phyloP scores from a whole-genome alignment of 352 stramenopile species.

The Thalassiosira hispida region DNA sequence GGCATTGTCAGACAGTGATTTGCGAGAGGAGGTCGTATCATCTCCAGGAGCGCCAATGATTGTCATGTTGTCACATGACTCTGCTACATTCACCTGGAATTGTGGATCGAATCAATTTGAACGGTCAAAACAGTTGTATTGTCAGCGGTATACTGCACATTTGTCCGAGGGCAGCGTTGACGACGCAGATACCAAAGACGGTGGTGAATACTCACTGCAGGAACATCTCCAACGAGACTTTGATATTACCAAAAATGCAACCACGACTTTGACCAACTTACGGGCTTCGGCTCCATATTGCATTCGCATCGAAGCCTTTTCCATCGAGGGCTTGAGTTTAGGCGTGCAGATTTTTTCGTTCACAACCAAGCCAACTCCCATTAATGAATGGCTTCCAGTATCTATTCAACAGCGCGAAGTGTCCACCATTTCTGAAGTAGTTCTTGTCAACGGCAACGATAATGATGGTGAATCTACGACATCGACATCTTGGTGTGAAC shows the following conservation, averaged over 20 bases:
- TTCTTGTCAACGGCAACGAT: slow-evolving; percentile 1
- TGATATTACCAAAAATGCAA: slow-evolving; percentile 19
- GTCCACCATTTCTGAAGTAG: neutral
- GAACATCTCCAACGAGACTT: slow-evolving; percentile 14
- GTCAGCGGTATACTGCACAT: slow-evolving; percentile 23
- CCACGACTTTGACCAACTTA: slow-evolving; percentile 16
- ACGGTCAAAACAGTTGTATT: slow-evolving; percentile 30
- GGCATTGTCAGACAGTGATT: neutral
- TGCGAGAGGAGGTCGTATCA: neutral
- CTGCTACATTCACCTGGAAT: slow-evolving; percentile 32
- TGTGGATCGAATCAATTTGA: slow-evolving; percentile 2
- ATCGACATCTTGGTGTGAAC: slow-evolving; percentile 37
- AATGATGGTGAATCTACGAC: slow-evolving; percentile 4
- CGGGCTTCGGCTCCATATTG: slow-evolving; percentile 30
- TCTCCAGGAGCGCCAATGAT: neutral
- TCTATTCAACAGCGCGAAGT: slow-evolving; percentile 7
- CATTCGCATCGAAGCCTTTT: slow-evolving; percentile 39
- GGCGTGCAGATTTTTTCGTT: slow-evolving; percentile 13
- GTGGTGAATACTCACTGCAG: slow-evolving; percentile 6
- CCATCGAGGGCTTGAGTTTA: slow-evolving; percentile 19
- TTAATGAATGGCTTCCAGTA: slow-evolving; percentile 38
- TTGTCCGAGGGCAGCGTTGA: neutral
- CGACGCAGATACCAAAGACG: neutral
- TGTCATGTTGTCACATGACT: slow-evolving; percentile 12
- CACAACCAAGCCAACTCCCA: slow-evolving; percentile 6